These are phyloP conservation scores for Lactarius psammicola DNA, from an alignment of 768 basidiomycete genomes.

Conservation along the genomic window DNA sequence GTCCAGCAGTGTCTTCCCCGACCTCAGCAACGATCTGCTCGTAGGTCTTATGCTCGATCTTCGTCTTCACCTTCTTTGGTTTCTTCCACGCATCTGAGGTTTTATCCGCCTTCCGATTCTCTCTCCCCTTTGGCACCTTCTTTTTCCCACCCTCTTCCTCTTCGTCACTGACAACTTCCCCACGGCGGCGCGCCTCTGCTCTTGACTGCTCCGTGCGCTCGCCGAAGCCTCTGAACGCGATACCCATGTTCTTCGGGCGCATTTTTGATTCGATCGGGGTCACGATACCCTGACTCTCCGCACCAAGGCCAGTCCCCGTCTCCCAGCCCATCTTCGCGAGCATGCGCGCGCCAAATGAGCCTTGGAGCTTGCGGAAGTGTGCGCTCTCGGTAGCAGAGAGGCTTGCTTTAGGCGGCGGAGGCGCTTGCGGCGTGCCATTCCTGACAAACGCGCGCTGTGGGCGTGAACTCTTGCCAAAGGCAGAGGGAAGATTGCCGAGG, in stretches of 20 bases:
- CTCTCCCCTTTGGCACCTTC: conserved; percentile 52
- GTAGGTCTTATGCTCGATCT: conserved; percentile 92
- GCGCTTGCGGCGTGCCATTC: conserved; percentile 40
- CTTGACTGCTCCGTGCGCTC: conserved; percentile 87
- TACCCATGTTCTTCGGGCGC: conserved; percentile 82
- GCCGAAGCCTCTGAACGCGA: conserved; percentile 82
- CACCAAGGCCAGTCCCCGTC: conserved; percentile 75
- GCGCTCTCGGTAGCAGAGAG: conserved; percentile 64
- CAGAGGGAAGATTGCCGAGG: conserved; percentile 39
- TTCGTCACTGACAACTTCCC: conserved; percentile 73
- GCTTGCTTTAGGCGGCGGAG: conserved; percentile 46
- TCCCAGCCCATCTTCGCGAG: conserved; percentile 96
- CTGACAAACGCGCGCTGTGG: conserved; percentile 57
- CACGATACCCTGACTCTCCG: conserved; percentile 77
- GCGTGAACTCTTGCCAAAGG: conserved; percentile 41
- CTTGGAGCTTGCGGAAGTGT: conserved; percentile 81
- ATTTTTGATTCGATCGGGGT: conserved; percentile 83
- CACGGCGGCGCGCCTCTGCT: conserved; percentile 70
- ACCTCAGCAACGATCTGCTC: conserved; percentile 93
- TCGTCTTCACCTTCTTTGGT: conserved; percentile 80
- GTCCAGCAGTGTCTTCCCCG: conserved; percentile 50
- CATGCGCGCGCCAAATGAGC: conserved; percentile 83
- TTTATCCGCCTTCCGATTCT: conserved; percentile 47
- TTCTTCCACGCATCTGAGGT: conserved; percentile 83
- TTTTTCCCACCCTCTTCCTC: conserved; percentile 53